Percentiles rank a stretch among this genome's conserved stretches.
Evolutionary conservation across 352 stramenopile genomes (phyloP).

Genomic region (Globisporangium megalacanthum): DNA sequence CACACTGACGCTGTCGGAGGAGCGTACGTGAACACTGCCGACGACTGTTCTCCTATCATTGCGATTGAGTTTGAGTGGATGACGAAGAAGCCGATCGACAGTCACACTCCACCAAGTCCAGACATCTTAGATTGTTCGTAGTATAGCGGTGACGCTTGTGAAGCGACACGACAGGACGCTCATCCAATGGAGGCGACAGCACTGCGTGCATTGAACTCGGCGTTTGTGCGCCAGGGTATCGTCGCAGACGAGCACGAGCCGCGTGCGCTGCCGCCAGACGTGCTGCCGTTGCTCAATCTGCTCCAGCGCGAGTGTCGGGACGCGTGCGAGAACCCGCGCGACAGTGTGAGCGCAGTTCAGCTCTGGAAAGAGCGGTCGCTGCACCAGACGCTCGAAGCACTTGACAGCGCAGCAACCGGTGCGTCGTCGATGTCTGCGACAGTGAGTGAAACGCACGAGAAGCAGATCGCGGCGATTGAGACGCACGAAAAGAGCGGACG

Average conservation of each 20-base stretch:
- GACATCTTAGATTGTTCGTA: no score
- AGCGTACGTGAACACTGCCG: no score
- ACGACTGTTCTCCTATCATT: background rate
- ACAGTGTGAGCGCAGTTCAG: conserved; percentile 28
- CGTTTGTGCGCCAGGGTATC: conserved; percentile 32
- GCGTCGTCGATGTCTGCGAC: background rate
- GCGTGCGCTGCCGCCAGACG: background rate
- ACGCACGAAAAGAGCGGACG: conserved; percentile 37
- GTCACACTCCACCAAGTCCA: no score
- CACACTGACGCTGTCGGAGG: no score
- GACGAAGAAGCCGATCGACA: no score
- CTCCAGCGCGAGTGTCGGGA: conserved; percentile 16
- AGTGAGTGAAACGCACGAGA: conserved; percentile 12
- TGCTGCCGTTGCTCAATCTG: conserved; percentile 11
- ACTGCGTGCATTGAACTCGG: conserved; percentile 22
- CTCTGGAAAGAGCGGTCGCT: conserved; percentile 61
- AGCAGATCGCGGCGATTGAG: conserved; percentile 55
- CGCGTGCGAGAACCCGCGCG: conserved; percentile 12
- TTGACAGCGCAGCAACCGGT: conserved; percentile 20
- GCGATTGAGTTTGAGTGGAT: background rate
- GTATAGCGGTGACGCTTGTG: no score
- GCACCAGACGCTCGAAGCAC: conserved; percentile 39
- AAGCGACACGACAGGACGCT: no score
- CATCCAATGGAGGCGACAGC: background rate
- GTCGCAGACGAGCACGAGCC: conserved; percentile 4